These are phyloP conservation scores for Aspergillus sp. DNA, from an alignment of 2,329 filamentous ascomycete genomes.

Conservation along the genomic window DNA sequence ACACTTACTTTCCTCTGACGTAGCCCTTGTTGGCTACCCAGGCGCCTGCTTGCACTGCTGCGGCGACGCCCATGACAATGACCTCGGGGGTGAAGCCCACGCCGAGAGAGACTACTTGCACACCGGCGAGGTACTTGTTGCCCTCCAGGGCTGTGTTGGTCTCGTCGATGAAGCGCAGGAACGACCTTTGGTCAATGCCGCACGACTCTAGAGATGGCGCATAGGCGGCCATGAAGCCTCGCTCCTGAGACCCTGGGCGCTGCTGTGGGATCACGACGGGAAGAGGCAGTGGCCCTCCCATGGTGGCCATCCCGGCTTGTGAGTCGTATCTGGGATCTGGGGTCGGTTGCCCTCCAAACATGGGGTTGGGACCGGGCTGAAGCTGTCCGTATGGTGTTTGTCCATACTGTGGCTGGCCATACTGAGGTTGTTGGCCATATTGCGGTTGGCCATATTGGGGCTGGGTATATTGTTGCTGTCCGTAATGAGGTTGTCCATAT, in stretches of 20 bases:
- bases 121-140: conserved; percentile 36
- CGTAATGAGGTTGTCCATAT: no score
- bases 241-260: background rate
- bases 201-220: background rate
- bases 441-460: no score
- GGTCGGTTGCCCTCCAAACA: no score
- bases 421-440: no score
- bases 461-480: no score
- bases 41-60: conserved; percentile 45
- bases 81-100: conserved; percentile 41
- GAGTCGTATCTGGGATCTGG: no score
- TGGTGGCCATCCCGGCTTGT: background rate
- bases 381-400: no score
- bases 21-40: conserved; percentile 39
- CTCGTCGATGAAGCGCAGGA: conserved; percentile 31
- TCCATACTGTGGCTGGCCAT: no score
- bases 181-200: conserved; percentile 12
- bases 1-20: background rate
- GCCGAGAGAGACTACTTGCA: conserved; percentile 42
- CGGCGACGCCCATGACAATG: conserved; percentile 45
- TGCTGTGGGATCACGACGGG: conserved; percentile 10
- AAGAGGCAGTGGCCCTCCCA: background rate
- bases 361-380: no score
- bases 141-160: conserved; percentile 39
- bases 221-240: conserved; percentile 6